Conservation (phyloP, 2,329 filamentous ascomycete species). For the Elsinoe batatas region DNA sequence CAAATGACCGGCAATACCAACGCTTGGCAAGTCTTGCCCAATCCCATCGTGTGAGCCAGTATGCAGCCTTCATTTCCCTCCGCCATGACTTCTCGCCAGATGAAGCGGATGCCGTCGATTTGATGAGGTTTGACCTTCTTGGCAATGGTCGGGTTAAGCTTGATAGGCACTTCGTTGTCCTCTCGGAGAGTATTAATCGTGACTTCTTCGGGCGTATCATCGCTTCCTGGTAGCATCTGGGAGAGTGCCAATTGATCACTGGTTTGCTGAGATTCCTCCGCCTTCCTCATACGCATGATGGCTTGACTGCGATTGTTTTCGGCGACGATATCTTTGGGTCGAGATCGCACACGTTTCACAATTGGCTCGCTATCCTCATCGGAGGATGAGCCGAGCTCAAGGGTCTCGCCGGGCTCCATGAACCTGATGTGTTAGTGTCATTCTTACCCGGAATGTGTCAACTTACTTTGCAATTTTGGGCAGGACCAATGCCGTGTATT, state of each 20-base stretch:
- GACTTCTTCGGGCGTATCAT: conserved; percentile 26
- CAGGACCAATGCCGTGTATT: background rate
- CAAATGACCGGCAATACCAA: background rate
- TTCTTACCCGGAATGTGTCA: conserved; percentile 10
- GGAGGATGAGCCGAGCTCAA: background rate
- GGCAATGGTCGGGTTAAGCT: conserved; percentile 55
- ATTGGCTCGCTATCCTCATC: background rate
- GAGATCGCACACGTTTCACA: background rate
- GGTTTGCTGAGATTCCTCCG: conserved; percentile 1
- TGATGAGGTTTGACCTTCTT: conserved; percentile 67
- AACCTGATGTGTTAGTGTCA: conserved; percentile 18
- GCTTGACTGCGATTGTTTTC: conserved; percentile 16
- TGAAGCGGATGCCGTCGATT: conserved; percentile 68
- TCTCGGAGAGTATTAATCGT: conserved; percentile 59
- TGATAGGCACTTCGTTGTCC: conserved; percentile 51
- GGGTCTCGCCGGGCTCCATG: background rate
- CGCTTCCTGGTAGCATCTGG: background rate
- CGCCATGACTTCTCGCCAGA: conserved; percentile 75
- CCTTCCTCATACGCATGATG: conserved; percentile 11
- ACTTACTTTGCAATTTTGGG: conserved; percentile 9
- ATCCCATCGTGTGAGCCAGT: conserved; percentile 80
- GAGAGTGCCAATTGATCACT: conserved; percentile 8
- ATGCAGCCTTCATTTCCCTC: conserved; percentile 59
- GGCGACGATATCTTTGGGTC: background rate
- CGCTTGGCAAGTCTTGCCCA: conserved; percentile 84